A percentile compares a stretch with the other conserved stretches of the same genome.
These are phyloP conservation scores for Annulohypoxylon bovei DNA, from an alignment of 495 filamentous ascomycete species.

Conservation along the genomic window DNA sequence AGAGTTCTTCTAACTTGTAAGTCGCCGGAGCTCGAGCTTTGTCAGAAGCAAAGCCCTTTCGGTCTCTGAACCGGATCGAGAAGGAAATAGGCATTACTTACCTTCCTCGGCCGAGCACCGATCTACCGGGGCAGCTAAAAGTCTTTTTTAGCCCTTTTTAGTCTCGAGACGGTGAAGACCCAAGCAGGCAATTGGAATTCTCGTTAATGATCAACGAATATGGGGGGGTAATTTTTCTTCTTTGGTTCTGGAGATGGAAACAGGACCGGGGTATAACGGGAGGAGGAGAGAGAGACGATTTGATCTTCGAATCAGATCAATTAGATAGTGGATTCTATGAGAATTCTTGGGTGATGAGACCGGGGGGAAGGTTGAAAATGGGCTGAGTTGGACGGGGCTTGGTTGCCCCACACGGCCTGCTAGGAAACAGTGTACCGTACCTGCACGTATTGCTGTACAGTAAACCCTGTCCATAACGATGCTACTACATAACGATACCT, in stretches of 20 bases:
- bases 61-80: slow-evolving; percentile 8
- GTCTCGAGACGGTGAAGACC: slow-evolving; percentile 19
- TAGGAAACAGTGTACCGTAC: background rate
- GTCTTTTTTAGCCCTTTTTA: background rate
- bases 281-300: slow-evolving; percentile 20
- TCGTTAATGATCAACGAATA: background rate
- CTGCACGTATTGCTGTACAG: background rate
- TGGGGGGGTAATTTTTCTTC: background rate
- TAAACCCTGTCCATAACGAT: too few species aligned
- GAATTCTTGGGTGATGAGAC: slow-evolving; percentile 6
- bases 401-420: slow-evolving; percentile 29
- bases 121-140: background rate
- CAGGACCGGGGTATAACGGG: background rate
- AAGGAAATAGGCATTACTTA: slow-evolving; percentile 20
- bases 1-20: background rate
- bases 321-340: background rate
- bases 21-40: background rate
- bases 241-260: slow-evolving; percentile 5
- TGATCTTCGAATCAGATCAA: slow-evolving; percentile 29
- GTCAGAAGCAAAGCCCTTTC: slow-evolving; percentile 1
- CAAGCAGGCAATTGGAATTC: slow-evolving; percentile 5
- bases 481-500: too few species aligned
- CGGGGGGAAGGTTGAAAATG: slow-evolving; percentile 26
- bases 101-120: slow-evolving; percentile 13
- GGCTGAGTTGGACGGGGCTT: slow-evolving; percentile 27